Base-by-base conservation (phyloP, 2,329 filamentous ascomycete species). In the Venturia effusa region DNA sequence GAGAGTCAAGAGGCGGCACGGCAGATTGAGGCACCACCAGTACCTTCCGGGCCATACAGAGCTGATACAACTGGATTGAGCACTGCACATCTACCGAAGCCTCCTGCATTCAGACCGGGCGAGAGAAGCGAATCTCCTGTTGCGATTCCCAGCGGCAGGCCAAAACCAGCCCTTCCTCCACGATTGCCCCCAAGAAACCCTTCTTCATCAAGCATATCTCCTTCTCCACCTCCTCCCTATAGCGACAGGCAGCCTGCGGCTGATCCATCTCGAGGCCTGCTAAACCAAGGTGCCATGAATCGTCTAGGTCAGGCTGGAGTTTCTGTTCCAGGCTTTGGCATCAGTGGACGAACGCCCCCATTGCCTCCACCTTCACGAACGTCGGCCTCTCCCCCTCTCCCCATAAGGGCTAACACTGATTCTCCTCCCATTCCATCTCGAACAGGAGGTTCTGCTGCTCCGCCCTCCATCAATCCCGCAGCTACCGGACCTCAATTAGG, bases 271-370 rank as follows among this genome's bases (percentile, higher is more conserved):
- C 24, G 71, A 74, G 45, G 74, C 74, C 17, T 71, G 76, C 68
- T 85, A 54, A 85, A 86, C 63, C 80, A 83, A 68, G 83, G 80
- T 5, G 87, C 90, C 5, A 73, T 88, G 64, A 81, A 77, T 65
- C 82, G 90, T 51, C 80, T 97, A 10, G 84, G 86, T 13, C 82
- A 85, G 43, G 87, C 89, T 0, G 92, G 92, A 0, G 80, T 96
- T 6, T 89, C 87, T 0, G 90, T 96, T 0, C 88, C 91, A 0
- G 88, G 83, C 0, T 78, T 96, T 4, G 88, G 88, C 5, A 95
- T 96, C 66, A 86, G 85, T 3, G 73, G 71, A 59, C 75, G 68
- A n/a, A 72, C 71, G 65, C 73, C 72, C 61, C 71, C 62, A 66
- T 67, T 71, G 32, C 66, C 72, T 22, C 37, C 68, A 64, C 41